Conservation (phyloP, 345 rosid species). For the Aethionema arabicum region DNA sequence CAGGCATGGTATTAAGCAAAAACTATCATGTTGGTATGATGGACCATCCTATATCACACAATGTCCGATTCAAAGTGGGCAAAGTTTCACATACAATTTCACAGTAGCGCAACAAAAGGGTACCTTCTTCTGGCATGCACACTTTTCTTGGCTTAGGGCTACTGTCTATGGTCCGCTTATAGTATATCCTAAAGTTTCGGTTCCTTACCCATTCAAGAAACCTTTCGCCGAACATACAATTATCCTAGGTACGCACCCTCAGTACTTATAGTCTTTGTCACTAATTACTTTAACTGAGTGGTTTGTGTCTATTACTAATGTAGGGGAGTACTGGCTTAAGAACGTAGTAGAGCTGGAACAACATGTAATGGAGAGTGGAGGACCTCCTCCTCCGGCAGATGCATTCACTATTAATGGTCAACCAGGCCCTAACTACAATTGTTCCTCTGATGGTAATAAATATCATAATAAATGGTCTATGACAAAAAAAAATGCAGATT, state of each 20-base stretch:
- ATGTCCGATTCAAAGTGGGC: slow-evolving; percentile 78
- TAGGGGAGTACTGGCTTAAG: slow-evolving; percentile 83
- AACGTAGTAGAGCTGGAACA: slow-evolving; percentile 60
- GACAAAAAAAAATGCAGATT: not conserved
- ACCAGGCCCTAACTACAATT: slow-evolving; percentile 84
- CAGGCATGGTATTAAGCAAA: slow-evolving; percentile 92
- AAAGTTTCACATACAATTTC: slow-evolving; percentile 71
- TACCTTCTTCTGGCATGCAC: slow-evolving; percentile 86
- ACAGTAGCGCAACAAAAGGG: slow-evolving; percentile 70
- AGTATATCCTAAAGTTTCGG: slow-evolving; percentile 62
- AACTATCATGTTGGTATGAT: slow-evolving; percentile 80
- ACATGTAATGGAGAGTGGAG: slow-evolving; percentile 62
- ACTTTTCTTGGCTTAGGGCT: slow-evolving; percentile 82
- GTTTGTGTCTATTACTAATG: slow-evolving; percentile 7
- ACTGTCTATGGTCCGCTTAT: slow-evolving; percentile 73
- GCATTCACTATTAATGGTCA: slow-evolving; percentile 84
- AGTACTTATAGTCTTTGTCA: not conserved
- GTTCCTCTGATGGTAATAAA: slow-evolving; percentile 61
- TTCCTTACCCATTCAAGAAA: slow-evolving; percentile 66
- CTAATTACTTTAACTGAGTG: slow-evolving; percentile 16
- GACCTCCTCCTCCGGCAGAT: slow-evolving; percentile 66
- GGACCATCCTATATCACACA: slow-evolving; percentile 91
- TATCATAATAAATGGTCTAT: not conserved
- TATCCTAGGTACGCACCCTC: slow-evolving; percentile 48
- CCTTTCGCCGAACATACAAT: slow-evolving; percentile 66